Percentiles rank a stretch among this genome's conserved stretches.
Evolutionary conservation across 2,329 filamentous ascomycete genomes (phyloP).

Genomic region (Fusarium poae): DNA sequence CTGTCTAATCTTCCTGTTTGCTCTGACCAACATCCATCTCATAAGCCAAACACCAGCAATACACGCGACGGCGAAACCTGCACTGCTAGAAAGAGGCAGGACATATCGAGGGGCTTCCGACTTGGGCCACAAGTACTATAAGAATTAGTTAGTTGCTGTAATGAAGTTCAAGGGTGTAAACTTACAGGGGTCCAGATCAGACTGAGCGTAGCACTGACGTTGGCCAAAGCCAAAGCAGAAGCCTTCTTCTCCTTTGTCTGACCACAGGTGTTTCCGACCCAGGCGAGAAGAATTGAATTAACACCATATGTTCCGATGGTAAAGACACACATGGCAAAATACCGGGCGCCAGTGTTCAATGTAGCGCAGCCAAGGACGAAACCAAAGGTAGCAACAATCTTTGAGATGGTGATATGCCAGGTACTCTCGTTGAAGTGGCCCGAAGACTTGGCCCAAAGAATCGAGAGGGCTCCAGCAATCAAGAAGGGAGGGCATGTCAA

Average conservation of each 20-base stretch:
- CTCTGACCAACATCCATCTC: constrained; percentile 46
- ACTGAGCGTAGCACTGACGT: constrained; percentile 39
- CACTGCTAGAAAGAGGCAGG: constrained; percentile 39
- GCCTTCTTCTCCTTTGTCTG: constrained; percentile 65
- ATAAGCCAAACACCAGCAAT: constrained; percentile 49
- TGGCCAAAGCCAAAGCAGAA: constrained; percentile 54
- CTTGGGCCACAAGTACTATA: constrained; percentile 39
- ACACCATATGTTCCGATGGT: constrained; percentile 54
- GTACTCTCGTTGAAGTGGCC: constrained; percentile 42
- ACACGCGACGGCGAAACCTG: constrained; percentile 51
- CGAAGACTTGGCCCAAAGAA: constrained; percentile 41
- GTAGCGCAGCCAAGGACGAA: constrained; percentile 48
- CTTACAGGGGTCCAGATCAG: constrained; percentile 43
- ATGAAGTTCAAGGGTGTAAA: neutral
- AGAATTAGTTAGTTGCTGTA: neutral
- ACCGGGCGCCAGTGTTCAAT: constrained; percentile 41
- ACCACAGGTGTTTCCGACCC: constrained; percentile 57
- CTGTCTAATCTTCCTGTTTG: constrained; percentile 48
- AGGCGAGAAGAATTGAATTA: constrained; percentile 61
- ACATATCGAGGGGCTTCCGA: constrained; percentile 43
- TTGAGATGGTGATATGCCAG: constrained; percentile 49
- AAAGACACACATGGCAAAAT: constrained; percentile 55
- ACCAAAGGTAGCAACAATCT: constrained; percentile 54
- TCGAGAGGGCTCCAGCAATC: constrained; percentile 53
- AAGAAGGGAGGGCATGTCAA: constrained; percentile 65